Percentiles rank a stretch among this genome's conserved stretches.
Evolutionary conservation across 176 grass and related monocot species (phyloP).

Genomic region (Juncus inflexus): DNA sequence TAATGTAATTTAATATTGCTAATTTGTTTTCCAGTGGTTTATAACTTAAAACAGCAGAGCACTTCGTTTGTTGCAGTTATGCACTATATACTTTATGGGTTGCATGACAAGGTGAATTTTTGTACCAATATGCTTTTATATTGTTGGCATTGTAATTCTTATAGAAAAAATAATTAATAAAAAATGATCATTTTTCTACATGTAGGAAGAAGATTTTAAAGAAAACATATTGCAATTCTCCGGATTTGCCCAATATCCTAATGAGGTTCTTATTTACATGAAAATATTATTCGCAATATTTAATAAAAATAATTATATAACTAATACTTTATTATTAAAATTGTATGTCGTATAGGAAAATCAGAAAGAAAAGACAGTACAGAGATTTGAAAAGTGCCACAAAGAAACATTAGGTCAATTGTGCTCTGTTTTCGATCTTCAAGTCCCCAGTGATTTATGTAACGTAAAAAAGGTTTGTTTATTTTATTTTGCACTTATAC

Average conservation of each 20-base stretch:
- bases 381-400: slow-evolving; percentile 37
- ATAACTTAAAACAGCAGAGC: slow-evolving; percentile 34
- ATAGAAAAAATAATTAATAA: background rate
- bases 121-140: background rate
- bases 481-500: slow-evolving; percentile 13
- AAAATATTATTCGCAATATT: background rate
- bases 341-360: slow-evolving; percentile 35
- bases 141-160: too few species aligned
- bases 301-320: background rate
- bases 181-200: background rate
- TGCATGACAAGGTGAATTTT: slow-evolving; percentile 11
- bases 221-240: slow-evolving; percentile 46
- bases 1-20: background rate
- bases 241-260: slow-evolving; percentile 36
- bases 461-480: slow-evolving; percentile 20
- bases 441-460: slow-evolving; percentile 20
- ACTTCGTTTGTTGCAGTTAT: slow-evolving; percentile 30
- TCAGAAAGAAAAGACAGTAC: slow-evolving; percentile 37
- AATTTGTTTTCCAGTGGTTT: slow-evolving; percentile 33
- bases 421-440: slow-evolving; percentile 34
- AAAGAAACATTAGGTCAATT: slow-evolving; percentile 37
- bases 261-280: slow-evolving; percentile 32
- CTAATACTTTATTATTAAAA: slow-evolving; percentile 5
- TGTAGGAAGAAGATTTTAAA: slow-evolving; percentile 40
- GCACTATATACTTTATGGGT: slow-evolving; percentile 24